These are phyloP conservation scores for Dictyostelium brefeldianum DNA, from an alignment of 78 protist species.

Conservation along the genomic window DNA sequence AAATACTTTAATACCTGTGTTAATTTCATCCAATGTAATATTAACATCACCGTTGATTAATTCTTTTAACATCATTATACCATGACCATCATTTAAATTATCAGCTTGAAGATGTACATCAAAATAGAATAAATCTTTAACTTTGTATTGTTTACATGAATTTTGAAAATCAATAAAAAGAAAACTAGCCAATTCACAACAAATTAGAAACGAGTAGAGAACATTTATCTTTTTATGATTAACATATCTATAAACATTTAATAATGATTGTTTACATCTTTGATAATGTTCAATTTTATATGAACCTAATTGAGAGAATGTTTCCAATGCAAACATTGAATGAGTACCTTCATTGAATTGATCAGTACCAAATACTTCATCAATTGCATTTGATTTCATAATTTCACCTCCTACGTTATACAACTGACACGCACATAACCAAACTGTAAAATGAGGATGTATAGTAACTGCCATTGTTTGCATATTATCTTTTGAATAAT, in stretches of 20 bases:
- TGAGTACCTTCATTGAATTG: background rate
- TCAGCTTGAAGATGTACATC: constrained; percentile 11
- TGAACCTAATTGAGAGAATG: background rate
- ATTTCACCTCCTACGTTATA: background rate
- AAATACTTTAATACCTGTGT: background rate
- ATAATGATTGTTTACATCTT: background rate
- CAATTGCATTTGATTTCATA: background rate
- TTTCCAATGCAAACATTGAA: background rate
- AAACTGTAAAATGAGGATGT: constrained; percentile 21
- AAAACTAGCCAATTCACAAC: background rate
- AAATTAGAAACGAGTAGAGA: background rate
- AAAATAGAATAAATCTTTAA: background rate
- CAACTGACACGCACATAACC: background rate
- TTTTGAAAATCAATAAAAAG: background rate
- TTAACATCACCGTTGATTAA: background rate
- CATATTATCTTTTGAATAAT: background rate
- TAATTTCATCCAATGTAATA: constrained; percentile 1
- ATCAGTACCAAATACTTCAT: background rate
- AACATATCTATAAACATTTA: background rate
- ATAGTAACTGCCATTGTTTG: constrained; percentile 18
- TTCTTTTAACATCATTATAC: constrained; percentile 2
- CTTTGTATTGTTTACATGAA: background rate
- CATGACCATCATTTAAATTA: background rate
- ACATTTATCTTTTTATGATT: background rate
- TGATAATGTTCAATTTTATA: constrained; percentile 13